phyloP scores from a whole-genome alignment of 192 early-diverging fungal species.

The Rhizophagus sp. region DNA sequence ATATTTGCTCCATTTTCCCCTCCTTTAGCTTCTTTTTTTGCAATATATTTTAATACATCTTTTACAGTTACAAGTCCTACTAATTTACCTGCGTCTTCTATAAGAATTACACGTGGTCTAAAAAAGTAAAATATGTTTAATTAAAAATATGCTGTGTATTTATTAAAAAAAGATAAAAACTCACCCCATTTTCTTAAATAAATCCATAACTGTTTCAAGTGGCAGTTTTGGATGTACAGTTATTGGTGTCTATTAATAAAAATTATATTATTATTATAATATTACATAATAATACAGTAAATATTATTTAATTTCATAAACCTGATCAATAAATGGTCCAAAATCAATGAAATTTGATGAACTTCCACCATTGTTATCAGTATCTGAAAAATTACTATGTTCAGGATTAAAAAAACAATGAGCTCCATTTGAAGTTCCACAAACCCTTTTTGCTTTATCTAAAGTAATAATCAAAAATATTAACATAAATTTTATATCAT shows the following conservation, averaged over 20 bases:
- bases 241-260: conserved; percentile 61
- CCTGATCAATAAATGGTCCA: conserved; percentile 57
- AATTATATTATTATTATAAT: background rate
- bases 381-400: conserved; percentile 2
- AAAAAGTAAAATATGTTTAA: background rate
- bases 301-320: conserved; percentile 4
- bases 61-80: conserved; percentile 76
- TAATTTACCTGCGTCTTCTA: conserved; percentile 63
- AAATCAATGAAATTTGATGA: conserved; percentile 50
- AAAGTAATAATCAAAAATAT: background rate
- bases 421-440: conserved; percentile 48
- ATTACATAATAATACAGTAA: background rate
- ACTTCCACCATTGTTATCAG: conserved; percentile 23
- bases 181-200: conserved; percentile 82
- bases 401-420: conserved; percentile 51
- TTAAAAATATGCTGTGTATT: background rate
- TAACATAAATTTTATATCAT: background rate
- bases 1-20: background rate
- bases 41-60: conserved; percentile 68
- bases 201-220: conserved; percentile 74
- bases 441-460: conserved; percentile 50
- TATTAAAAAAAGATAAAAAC: background rate
- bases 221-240: conserved; percentile 69
- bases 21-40: conserved; percentile 46
- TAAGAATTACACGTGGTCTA: conserved; percentile 66